Percentiles rank a stretch among this genome's conserved stretches.
phyloP scores from a whole-genome alignment of 257 asterid genomes.

The Solanum dulcamara region DNA sequence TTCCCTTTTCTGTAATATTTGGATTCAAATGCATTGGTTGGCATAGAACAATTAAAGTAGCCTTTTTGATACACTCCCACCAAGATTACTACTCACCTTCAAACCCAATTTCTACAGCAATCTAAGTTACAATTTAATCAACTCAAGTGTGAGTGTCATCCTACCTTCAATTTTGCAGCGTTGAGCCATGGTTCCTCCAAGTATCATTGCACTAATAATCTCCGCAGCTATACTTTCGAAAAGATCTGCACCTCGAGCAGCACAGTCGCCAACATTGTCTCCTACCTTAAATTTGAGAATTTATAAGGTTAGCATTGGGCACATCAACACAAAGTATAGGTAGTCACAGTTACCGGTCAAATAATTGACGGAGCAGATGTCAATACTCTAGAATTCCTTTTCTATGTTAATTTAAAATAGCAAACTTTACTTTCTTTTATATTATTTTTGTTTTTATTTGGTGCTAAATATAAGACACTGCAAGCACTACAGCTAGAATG shows the following conservation, averaged over 20 bases:
- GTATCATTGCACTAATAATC: slow-evolving; percentile 99
- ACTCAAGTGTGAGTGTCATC: background rate
- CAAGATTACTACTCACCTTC: background rate
- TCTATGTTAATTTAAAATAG: background rate
- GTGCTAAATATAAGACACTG: background rate
- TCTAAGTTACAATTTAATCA: background rate
- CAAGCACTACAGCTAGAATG: background rate
- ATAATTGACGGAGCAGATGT: background rate
- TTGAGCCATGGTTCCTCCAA: slow-evolving; percentile 95
- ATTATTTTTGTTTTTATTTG: background rate
- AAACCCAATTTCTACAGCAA: background rate
- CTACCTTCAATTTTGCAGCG: slow-evolving; percentile 95
- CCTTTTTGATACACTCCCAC: background rate
- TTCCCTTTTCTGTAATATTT: background rate
- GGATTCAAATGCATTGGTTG: background rate
- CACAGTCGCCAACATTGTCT: slow-evolving; percentile 99
- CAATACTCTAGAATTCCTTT: background rate
- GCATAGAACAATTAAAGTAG: background rate
- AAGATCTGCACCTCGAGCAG: slow-evolving; percentile 99
- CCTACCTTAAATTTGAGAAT: slow-evolving; percentile 59
- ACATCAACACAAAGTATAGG: background rate
- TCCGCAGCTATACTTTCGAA: slow-evolving; percentile 99
- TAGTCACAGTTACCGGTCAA: background rate
- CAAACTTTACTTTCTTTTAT: background rate
- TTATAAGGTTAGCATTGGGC: slow-evolving; percentile 6